Percentiles rank a stretch among this genome's conserved stretches.
phyloP scores from a whole-genome alignment of 2,329 filamentous ascomycete genomes.

The Triangularia setosa region DNA sequence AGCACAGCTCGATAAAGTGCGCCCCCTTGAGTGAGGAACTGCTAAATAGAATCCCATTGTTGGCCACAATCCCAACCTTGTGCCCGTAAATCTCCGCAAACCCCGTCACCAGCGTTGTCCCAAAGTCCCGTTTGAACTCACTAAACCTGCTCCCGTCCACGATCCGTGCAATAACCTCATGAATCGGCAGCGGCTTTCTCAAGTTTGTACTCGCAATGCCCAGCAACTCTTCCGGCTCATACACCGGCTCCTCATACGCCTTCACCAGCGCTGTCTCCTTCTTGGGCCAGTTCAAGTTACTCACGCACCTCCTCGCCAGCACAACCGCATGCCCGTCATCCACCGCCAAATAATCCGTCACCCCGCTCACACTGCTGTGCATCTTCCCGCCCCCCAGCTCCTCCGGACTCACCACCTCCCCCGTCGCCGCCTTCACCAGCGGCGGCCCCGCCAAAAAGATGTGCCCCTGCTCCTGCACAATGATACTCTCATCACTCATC shows the following conservation, averaged over 20 bases:
- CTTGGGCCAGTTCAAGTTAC: slow-evolving; percentile 83
- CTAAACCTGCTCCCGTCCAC: slow-evolving; percentile 87
- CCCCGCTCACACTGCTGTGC: slow-evolving; percentile 86
- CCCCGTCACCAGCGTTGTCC: slow-evolving; percentile 82
- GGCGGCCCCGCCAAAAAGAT: slow-evolving; percentile 95
- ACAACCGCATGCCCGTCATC: slow-evolving; percentile 89
- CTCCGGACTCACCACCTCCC: slow-evolving; percentile 85
- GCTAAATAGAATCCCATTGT: slow-evolving; percentile 93
- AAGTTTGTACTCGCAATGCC: slow-evolving; percentile 91
- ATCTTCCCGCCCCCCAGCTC: slow-evolving; percentile 86
- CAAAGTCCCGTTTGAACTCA: slow-evolving; percentile 93
- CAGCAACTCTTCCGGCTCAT: slow-evolving; percentile 73
- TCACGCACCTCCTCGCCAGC: slow-evolving; percentile 76
- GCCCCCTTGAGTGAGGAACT: slow-evolving; percentile 87
- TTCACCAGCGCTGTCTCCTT: slow-evolving; percentile 34
- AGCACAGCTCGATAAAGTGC: slow-evolving; percentile 94
- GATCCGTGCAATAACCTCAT: slow-evolving; percentile 87
- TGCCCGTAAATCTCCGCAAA: slow-evolving; percentile 89
- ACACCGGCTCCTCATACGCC: slow-evolving; percentile 69
- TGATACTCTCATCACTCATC: slow-evolving; percentile 97
- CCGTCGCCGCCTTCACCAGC: slow-evolving; percentile 91
- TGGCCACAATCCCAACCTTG: slow-evolving; percentile 87
- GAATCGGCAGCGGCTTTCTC: slow-evolving; percentile 76
- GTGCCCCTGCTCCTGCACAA: slow-evolving; percentile 91
- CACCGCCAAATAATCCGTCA: slow-evolving; percentile 92